Evolutionary conservation across 345 rosid genomes (phyloP).

Genomic region (Sapria himalayana): DNA sequence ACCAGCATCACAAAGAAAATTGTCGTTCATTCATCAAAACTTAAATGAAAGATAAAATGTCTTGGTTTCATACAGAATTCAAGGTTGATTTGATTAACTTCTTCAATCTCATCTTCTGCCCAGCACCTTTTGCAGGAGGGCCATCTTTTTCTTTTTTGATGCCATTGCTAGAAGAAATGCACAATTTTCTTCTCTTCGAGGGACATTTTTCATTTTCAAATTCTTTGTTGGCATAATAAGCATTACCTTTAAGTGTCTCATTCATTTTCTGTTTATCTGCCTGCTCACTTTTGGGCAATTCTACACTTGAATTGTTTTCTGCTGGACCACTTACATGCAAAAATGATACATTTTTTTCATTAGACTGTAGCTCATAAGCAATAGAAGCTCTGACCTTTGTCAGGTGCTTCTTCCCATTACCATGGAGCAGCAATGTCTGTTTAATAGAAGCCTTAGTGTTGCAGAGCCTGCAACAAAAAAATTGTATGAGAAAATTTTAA

Average conservation of each 20-base stretch:
- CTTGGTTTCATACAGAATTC: no score
- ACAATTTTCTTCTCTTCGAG: constrained; percentile 34
- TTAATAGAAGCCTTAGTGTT: constrained; percentile 60
- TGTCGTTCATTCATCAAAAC: no score
- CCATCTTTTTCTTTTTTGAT: no score
- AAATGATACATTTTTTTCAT: constrained; percentile 18
- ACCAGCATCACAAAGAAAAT: no score
- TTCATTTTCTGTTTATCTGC: constrained; percentile 14
- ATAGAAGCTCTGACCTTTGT: constrained; percentile 55
- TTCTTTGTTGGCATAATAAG: constrained; percentile 6
- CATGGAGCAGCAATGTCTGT: constrained; percentile 74
- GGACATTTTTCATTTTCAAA: constrained; percentile 16
- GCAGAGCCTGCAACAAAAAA: constrained; percentile 38
- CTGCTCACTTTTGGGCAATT: constrained; percentile 6
- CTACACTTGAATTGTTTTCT: constrained; percentile 15
- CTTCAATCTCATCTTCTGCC: no score
- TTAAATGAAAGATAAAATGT: no score
- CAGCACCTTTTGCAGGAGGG: no score
- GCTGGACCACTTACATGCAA: constrained; percentile 13
- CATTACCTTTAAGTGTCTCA: constrained; percentile 10
- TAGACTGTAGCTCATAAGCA: constrained; percentile 31
- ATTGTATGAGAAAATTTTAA: no score
- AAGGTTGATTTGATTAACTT: no score
- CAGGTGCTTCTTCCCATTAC: constrained; percentile 85
- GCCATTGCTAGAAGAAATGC: no score